Base-by-base conservation (phyloP, 768 basidiomycete species). In the Calvatia gigantea region DNA sequence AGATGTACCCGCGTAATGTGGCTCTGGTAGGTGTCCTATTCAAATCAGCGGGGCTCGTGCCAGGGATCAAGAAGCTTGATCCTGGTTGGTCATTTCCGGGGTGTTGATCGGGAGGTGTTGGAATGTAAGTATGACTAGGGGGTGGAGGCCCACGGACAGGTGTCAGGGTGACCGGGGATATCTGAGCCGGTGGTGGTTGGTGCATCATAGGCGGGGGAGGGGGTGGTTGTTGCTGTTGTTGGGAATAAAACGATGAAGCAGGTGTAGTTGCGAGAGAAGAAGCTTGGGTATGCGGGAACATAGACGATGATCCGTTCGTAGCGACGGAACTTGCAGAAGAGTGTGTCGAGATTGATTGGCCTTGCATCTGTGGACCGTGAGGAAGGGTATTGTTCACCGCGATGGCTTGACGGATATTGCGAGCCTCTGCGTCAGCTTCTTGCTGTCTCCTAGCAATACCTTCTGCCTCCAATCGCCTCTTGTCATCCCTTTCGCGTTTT, bases 361-460 rank as follows among this genome's bases (percentile, higher is more conserved):
- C 17, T 21, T 48, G 48, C 17, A 19, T 5, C 17, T 38, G 49
- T 23, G 46, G 61, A 23, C 33, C 32, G 28, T 43, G 42, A 41
- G 33, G 62, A 31, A 62, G 53, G 29, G 63, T 60, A 43, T 70
- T 69, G 28, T 62, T 60, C 35, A 62, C 62, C 31, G 64, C 61
- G 39, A 70, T 57, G 32, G 65, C 68, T 55, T 74, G 71, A 48
- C 79, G 72, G 45, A 75, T 72, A 31, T 70, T 68, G 35, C 74
- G 75, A 32, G 80, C 80, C 28, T 75, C 75, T 12, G 75, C 70
- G 12, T 84, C 80, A 6, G 82, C 79, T 62, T 86, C 85, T 46
- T 78, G 79, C 62, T 87, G 86, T 47, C 86, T 72, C 39, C 72
- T 73, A 6, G 73, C 55, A 55, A 87, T 83, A 0, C 77, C 83